These are phyloP conservation scores for Chloranthus sessilifolius DNA, from an alignment of 164 flowering plant genomes.

Conservation along the genomic window DNA sequence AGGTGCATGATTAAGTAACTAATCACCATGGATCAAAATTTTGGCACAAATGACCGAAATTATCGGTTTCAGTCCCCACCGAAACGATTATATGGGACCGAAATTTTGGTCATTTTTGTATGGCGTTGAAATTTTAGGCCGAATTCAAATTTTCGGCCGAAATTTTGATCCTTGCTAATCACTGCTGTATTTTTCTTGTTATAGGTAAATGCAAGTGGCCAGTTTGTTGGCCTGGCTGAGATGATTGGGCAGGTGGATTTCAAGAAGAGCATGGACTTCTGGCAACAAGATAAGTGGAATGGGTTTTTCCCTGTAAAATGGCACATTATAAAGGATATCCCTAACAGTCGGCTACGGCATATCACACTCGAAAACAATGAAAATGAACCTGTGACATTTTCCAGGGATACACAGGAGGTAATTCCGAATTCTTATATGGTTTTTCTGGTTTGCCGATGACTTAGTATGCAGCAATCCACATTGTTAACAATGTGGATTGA, in stretches of 20 bases:
- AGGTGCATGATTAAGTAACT: no score
- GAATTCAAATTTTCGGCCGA: no score
- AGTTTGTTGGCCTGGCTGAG: conserved; percentile 83
- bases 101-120: no score
- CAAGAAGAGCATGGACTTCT: conserved; percentile 66
- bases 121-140: no score
- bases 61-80: no score
- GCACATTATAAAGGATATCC: conserved; percentile 75
- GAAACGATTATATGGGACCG: no score
- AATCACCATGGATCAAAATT: no score
- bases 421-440: no score
- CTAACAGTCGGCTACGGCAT: conserved; percentile 47
- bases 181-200: conserved; percentile 16
- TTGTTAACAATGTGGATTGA: no score
- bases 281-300: conserved; percentile 79
- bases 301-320: conserved; percentile 81
- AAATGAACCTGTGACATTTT: conserved; percentile 56
- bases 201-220: conserved; percentile 80
- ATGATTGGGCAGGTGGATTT: conserved; percentile 78
- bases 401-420: conserved; percentile 89
- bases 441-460: background rate
- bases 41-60: no score
- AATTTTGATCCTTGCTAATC: no score
- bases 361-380: conserved; percentile 72
- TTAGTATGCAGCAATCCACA: no score